phyloP scores from a whole-genome alignment of 2,329 filamentous ascomycete genomes.

The Epichloe festucae region DNA sequence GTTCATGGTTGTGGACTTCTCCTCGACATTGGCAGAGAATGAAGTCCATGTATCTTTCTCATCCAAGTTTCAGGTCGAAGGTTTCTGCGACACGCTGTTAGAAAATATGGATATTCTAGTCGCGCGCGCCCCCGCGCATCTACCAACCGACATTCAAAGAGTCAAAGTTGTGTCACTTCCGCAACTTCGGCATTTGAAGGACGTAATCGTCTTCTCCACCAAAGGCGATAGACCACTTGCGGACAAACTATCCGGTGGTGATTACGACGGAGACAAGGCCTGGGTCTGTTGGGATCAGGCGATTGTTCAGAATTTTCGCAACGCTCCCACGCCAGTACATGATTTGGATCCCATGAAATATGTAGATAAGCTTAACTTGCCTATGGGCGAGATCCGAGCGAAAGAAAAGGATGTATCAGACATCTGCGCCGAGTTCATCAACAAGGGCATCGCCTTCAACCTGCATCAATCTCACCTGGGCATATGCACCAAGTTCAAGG shows the following conservation, averaged over 20 bases:
- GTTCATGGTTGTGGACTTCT: constrained; percentile 58
- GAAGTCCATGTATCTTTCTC: constrained; percentile 61
- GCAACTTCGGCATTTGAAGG: constrained; percentile 53
- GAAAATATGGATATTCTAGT: constrained; percentile 51
- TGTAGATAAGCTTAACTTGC: not conserved
- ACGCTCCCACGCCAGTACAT: constrained; percentile 26
- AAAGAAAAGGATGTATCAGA: not conserved
- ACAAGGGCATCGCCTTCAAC: constrained; percentile 43
- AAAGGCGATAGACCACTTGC: constrained; percentile 51
- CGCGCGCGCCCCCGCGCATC: constrained; percentile 55
- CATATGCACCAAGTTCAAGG: constrained; percentile 49
- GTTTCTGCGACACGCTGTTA: constrained; percentile 39
- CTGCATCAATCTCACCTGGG: constrained; percentile 47
- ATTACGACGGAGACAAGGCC: constrained; percentile 69
- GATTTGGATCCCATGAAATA: constrained; percentile 32
- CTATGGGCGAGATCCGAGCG: not conserved
- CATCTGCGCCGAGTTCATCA: constrained; percentile 32
- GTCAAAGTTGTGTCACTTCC: constrained; percentile 45
- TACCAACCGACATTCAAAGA: constrained; percentile 59
- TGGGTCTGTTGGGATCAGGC: constrained; percentile 64
- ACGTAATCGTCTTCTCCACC: constrained; percentile 66
- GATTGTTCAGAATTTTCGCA: constrained; percentile 54
- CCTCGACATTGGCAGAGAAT: constrained; percentile 43
- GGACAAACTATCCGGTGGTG: constrained; percentile 60
- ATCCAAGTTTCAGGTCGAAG: constrained; percentile 43